phyloP scores from a whole-genome alignment of 192 early-diverging fungal species.

The Coemansia sp. region DNA sequence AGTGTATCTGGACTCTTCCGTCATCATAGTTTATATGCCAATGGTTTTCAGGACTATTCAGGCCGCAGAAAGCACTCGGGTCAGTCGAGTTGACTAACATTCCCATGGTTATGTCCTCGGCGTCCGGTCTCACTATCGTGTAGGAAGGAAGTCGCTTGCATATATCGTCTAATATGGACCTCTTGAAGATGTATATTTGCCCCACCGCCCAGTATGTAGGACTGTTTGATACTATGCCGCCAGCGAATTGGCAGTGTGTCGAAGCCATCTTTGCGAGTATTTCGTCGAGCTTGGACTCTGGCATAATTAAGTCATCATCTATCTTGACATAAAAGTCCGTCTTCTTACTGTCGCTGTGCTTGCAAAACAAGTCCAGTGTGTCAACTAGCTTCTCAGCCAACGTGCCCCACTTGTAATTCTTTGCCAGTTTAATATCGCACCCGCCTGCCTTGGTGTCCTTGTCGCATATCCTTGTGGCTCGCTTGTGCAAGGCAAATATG shows the following conservation, averaged over 20 bases:
- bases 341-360: background rate
- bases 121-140: background rate
- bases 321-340: too few species aligned
- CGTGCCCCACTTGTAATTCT: too few species aligned
- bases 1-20: background rate
- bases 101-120: conserved; percentile 3
- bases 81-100: background rate
- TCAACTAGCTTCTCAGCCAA: background rate
- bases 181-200: background rate
- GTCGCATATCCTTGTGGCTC: background rate
- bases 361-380: background rate
- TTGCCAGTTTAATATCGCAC: conserved; percentile 2
- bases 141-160: background rate
- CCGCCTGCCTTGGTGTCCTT: background rate
- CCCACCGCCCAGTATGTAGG: background rate
- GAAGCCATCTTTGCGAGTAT: background rate
- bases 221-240: background rate
- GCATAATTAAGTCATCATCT: conserved; percentile 1
- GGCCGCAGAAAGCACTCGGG: background rate
- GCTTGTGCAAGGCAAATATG: background rate
- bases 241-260: conserved; percentile 1
- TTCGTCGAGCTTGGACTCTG: conserved; percentile 2
- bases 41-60: background rate
- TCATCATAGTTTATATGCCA: background rate
- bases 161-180: background rate